Evolutionary conservation across 2,329 filamentous ascomycete genomes (phyloP), one percentile per base, ranked within the genome.

Genomic region (Gnomoniopsis sp.): DNA sequence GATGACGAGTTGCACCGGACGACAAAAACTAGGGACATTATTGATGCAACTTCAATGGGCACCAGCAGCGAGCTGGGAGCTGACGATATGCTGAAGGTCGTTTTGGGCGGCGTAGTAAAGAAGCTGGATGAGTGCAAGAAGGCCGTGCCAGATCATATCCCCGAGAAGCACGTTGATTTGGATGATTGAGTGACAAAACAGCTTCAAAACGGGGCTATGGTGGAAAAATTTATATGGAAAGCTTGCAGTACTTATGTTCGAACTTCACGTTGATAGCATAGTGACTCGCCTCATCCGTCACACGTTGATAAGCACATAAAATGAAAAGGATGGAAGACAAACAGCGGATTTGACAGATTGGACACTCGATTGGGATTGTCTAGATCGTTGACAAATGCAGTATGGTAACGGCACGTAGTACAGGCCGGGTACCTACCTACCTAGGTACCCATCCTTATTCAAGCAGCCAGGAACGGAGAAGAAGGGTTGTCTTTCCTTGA

Each of bases 1-100:
- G 62, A 64, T 51, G 62, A 64, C 54, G 62, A 64, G 53, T 60
- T 64, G 53, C 58, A 61, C 53, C 58, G 54, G 53, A 57, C 58
- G 46, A 43, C 52, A 2, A 49, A 51, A 36, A 63, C 61, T 14
- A 49, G 54, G 12, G 62, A 64, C 47, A 64, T 64, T 22, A 55
- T 63, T 21, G 62, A 64, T 22, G 59, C 60, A 15, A 51, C 41
- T 6, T 33, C 52, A 15, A 22, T 55, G 41, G 57, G 53, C 30
- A 52, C 51, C 3, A 59, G 34, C 7, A 58, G 60, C 15, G 49
- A 54, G 3, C 46, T 62, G 36, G 47, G 58, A 10, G 46, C 58
- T 4, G 62, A 62, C 19, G 62, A 62, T 19, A 55, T 64, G 51
- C 49, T 64, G 6, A 64, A 64, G 62, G 58, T 62, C 3, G 55